Conservation (phyloP, 2,329 filamentous ascomycete species). For the Sordariomycetes sp. region DNA sequence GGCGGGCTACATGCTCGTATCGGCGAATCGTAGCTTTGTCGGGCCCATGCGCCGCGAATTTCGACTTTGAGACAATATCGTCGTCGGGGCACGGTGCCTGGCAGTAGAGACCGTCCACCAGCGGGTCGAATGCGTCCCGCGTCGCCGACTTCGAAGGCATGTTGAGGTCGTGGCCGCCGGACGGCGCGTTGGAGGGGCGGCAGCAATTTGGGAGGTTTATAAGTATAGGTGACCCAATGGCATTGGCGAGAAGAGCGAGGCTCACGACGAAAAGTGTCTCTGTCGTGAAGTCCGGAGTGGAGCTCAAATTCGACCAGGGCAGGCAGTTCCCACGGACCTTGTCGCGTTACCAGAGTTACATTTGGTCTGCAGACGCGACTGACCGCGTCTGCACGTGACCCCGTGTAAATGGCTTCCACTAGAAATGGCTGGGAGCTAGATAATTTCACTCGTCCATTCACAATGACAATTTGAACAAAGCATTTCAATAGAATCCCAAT, state of each 20-base stretch:
- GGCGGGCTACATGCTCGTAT: slow-evolving; percentile 48
- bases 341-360: neutral
- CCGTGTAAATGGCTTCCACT: slow-evolving; percentile 8
- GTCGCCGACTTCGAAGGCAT: slow-evolving; percentile 7
- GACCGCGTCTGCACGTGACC: slow-evolving; percentile 21
- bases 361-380: slow-evolving; percentile 15
- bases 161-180: neutral
- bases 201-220: neutral
- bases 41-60: slow-evolving; percentile 26
- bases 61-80: slow-evolving; percentile 40
- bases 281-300: slow-evolving; percentile 6
- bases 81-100: slow-evolving; percentile 26
- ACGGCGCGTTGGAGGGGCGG: neutral
- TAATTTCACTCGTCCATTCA: no score
- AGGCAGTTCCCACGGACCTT: neutral
- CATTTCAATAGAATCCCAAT: no score
- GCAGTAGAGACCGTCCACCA: slow-evolving; percentile 31
- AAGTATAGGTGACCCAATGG: neutral
- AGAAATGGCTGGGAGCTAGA: no score
- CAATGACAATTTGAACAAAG: no score
- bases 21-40: slow-evolving; percentile 39
- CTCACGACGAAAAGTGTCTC: neutral
- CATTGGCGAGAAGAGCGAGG: neutral
- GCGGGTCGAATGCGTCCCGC: slow-evolving; percentile 12
- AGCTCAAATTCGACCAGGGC: neutral